Percentiles rank a stretch among this genome's conserved stretches.
phyloP scores from a whole-genome alignment of 805 yeast genomes.

The Metschnikowia hibisci region DNA sequence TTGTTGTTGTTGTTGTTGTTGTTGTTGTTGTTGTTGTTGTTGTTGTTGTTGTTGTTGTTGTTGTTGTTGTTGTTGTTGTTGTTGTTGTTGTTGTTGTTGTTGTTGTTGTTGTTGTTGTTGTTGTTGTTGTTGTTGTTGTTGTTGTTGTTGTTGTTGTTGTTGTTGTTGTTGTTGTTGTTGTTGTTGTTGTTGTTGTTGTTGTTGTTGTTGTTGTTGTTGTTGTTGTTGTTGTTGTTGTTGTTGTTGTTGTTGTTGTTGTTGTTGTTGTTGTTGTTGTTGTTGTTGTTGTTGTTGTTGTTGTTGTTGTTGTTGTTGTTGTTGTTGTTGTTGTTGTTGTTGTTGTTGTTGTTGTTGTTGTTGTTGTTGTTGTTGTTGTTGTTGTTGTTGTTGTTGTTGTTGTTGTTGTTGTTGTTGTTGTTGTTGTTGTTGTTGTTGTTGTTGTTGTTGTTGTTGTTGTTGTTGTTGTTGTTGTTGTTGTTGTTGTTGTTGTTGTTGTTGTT shows the following conservation, averaged over 20 bases:
- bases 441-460: conserved; percentile 10
- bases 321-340: conserved; percentile 9
- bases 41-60: conserved; percentile 9
- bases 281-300: conserved; percentile 10
- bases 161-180: conserved; percentile 9
- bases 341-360: conserved; percentile 10
- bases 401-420: conserved; percentile 9
- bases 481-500: conserved; percentile 14
- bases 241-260: conserved; percentile 9
- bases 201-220: conserved; percentile 8
- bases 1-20: conserved; percentile 7
- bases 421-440: conserved; percentile 9
- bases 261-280: conserved; percentile 8
- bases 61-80: conserved; percentile 8
- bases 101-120: conserved; percentile 8
- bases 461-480: conserved; percentile 9
- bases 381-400: conserved; percentile 9
- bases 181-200: conserved; percentile 9
- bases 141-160: conserved; percentile 8
- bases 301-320: conserved; percentile 8
- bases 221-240: conserved; percentile 10
- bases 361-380: conserved; percentile 8
- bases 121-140: conserved; percentile 10
- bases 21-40: conserved; percentile 10
- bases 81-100: conserved; percentile 10